Conservation (phyloP, 2,329 filamentous ascomycete species). For the Cladosporium cucumerinum region DNA sequence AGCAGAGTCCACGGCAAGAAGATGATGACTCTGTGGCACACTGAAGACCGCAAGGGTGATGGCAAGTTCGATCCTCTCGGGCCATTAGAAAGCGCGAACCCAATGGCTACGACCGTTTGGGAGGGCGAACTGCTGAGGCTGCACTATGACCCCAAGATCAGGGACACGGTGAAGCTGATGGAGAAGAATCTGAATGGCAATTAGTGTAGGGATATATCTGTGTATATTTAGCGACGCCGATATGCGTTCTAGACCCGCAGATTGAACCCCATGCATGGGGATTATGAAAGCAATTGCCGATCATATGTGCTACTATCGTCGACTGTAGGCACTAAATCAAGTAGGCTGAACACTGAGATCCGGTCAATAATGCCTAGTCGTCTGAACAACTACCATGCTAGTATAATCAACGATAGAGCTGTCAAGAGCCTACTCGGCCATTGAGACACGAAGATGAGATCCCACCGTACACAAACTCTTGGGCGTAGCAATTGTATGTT, state of each 20-base stretch:
- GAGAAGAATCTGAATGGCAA: conserved; percentile 24
- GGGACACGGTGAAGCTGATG: conserved; percentile 55
- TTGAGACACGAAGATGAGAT: not conserved
- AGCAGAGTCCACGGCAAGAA: conserved; percentile 78
- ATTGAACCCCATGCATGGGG: no score
- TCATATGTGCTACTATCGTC: not conserved
- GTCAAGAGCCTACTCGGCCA: not conserved
- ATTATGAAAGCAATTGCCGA: not conserved
- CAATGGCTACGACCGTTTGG: conserved; percentile 87
- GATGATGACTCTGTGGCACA: conserved; percentile 84
- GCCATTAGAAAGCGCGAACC: conserved; percentile 82
- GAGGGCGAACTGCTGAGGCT: conserved; percentile 81
- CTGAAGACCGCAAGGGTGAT: conserved; percentile 88
- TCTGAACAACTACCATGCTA: not conserved
- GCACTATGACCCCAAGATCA: conserved; percentile 84
- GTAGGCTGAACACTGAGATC: not conserved
- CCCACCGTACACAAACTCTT: not conserved
- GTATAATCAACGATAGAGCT: not conserved
- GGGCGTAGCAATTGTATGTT: not conserved
- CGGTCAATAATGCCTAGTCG: not conserved
- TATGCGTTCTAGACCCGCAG: not conserved
- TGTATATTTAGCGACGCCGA: not conserved
- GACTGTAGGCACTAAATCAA: not conserved
- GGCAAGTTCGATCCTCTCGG: conserved; percentile 75
- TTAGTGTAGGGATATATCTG: not conserved